Evolutionary conservation across 768 basidiomycete species (phyloP), one percentile per base, ranked within the genome.

Genomic region (Lepiota venenata): DNA sequence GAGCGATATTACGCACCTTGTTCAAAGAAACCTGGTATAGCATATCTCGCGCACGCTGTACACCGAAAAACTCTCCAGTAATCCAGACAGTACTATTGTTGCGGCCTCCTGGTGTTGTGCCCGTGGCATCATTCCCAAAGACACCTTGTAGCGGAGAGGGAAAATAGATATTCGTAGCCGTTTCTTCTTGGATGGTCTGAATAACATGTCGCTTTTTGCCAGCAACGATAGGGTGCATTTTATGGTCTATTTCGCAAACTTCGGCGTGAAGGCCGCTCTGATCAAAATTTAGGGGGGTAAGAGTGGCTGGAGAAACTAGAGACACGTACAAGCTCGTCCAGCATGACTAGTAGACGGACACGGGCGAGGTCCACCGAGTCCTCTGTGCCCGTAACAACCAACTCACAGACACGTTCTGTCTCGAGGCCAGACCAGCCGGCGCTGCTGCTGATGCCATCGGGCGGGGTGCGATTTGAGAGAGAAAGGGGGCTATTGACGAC

Each of bases 41-140:
- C 95, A 97, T 98, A 65, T 98, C 96, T 59, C 91, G 79, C 10
- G 96, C 96, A 47, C 96, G 75, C 67, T 96, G 92, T 10, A 98
- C 95, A 15, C 91, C 91, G 59, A 98, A 96, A 67, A 96, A 97
- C 69, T 98, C 96, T 39, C 96, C 96, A 0, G 96, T 98, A 62
- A 99, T 94, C 88, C 91, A 99, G 57, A 98, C 88, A 18, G 87
- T 72, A 66, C 91, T 93, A 56, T 76, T 78, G 54, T 81, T 83
- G 63, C 86, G 80, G 72, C 77, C 69, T 64, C 69, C 63, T 16
- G 71, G 71, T 25, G 74, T 69, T 38, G 70, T 63, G 38, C 75
- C 74, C 16, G 74, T 60, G 10, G 66, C 68, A 55, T 90, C 85
- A 10, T 84, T 81, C 20, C 91, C 89, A 39, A 91, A 76, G 20